phyloP scores from a whole-genome alignment of 2,329 filamentous ascomycete species.

The Karstenula rhodostoma region DNA sequence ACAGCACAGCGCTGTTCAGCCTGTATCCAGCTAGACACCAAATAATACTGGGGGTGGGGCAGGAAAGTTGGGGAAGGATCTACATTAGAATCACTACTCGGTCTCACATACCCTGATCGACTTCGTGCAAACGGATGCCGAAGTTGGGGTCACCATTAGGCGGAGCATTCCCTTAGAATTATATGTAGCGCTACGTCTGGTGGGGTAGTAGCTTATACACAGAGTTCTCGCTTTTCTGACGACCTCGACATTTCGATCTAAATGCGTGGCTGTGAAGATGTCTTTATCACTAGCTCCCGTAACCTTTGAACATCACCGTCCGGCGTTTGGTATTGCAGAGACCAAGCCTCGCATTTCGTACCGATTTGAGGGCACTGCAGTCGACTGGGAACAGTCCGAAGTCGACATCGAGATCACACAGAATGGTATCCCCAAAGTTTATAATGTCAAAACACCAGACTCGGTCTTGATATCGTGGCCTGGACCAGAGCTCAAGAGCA shows the following conservation, averaged over 20 bases:
- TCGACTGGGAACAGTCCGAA: slow-evolving; percentile 54
- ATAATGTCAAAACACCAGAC: slow-evolving; percentile 42
- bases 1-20: background rate
- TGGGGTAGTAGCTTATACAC: no score
- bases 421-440: slow-evolving; percentile 16
- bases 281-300: slow-evolving; percentile 24
- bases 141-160: background rate
- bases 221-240: no score
- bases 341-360: slow-evolving; percentile 57
- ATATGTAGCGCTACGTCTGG: background rate
- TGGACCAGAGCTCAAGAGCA: slow-evolving; percentile 32
- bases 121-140: background rate
- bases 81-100: background rate
- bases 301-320: slow-evolving; percentile 54
- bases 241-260: no score
- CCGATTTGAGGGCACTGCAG: slow-evolving; percentile 52
- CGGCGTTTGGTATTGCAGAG: slow-evolving; percentile 55
- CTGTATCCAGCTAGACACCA: slow-evolving; percentile 20
- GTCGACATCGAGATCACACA: slow-evolving; percentile 56
- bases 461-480: slow-evolving; percentile 59
- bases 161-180: background rate
- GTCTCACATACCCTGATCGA: background rate
- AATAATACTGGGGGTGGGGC: background rate
- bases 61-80: background rate
- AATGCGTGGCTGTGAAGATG: background rate